Conservation (phyloP, 2,329 filamentous ascomycete species). For the Pseudopithomyces maydicus region DNA sequence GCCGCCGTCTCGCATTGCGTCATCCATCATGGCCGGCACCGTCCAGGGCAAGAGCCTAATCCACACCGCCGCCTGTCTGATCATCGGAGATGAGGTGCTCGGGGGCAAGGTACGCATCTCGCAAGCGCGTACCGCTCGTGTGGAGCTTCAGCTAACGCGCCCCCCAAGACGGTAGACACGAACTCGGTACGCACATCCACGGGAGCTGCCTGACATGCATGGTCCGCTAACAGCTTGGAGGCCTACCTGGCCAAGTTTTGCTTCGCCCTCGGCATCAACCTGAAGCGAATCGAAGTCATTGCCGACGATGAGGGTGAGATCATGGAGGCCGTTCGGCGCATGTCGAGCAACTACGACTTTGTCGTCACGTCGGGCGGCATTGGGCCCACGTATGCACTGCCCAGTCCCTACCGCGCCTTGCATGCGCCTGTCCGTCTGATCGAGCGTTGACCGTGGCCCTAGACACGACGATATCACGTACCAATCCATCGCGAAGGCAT, state of each 20-base stretch:
- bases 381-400: constrained; percentile 79
- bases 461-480: constrained; percentile 99
- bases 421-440: not conserved
- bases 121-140: not conserved
- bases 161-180: constrained; percentile 64
- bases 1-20: constrained; percentile 38
- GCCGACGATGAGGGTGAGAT: constrained; percentile 92
- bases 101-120: constrained; percentile 77
- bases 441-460: constrained; percentile 23
- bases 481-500: constrained; percentile 88
- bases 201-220: not conserved
- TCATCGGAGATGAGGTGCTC: constrained; percentile 96
- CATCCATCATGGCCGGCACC: constrained; percentile 52
- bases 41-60: constrained; percentile 68
- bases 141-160: constrained; percentile 24
- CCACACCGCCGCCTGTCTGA: constrained; percentile 86
- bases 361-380: constrained; percentile 96
- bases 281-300: constrained; percentile 91
- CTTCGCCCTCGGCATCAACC: constrained; percentile 66
- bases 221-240: constrained; percentile 25
- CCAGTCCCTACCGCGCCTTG: not conserved
- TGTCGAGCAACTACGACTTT: constrained; percentile 91
- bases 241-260: constrained; percentile 69
- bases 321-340: constrained; percentile 80
- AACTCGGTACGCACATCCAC: constrained; percentile 55